Evolutionary conservation across 164 flowering plant species (phyloP).

Genomic region (Kingdonia uniflora): DNA sequence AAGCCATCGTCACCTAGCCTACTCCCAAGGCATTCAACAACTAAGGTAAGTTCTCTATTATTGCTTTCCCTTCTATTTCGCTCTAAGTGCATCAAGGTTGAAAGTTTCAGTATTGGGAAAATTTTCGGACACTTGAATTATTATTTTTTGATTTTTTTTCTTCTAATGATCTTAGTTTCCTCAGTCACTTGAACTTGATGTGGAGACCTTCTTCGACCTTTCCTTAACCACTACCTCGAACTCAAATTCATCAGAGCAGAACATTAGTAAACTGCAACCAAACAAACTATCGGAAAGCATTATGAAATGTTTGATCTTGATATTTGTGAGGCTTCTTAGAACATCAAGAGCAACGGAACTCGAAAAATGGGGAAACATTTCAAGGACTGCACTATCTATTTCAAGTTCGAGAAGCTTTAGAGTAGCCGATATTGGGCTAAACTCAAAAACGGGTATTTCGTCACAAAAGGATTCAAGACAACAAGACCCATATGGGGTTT

Average conservation of each 20-base stretch:
- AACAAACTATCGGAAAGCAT: slow-evolving; percentile 88
- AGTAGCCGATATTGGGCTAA: slow-evolving; percentile 21
- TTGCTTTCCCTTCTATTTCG: no score
- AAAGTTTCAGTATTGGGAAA: no score
- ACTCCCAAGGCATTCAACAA: slow-evolving; percentile 38
- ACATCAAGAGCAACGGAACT: slow-evolving; percentile 65
- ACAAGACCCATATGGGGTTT: slow-evolving; percentile 86
- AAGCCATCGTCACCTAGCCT: slow-evolving; percentile 35
- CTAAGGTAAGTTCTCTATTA: slow-evolving; percentile 33
- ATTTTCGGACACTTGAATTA: no score
- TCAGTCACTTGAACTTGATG: slow-evolving; percentile 30
- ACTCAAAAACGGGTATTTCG: slow-evolving; percentile 24
- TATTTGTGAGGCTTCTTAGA: slow-evolving; percentile 62
- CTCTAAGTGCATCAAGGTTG: no score
- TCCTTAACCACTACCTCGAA: slow-evolving; percentile 28
- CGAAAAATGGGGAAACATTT: slow-evolving; percentile 49
- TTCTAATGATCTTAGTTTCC: slow-evolving; percentile 7
- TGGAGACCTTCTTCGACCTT: slow-evolving; percentile 18
- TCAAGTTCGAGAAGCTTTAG: slow-evolving; percentile 61
- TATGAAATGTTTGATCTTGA: slow-evolving; percentile 77
- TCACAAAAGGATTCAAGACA: slow-evolving; percentile 57
- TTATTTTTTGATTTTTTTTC: background rate
- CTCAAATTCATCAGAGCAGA: slow-evolving; percentile 26
- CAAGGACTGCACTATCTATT: slow-evolving; percentile 36
- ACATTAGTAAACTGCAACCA: slow-evolving; percentile 40